These are phyloP conservation scores for Penicillium glabrum DNA, from an alignment of 2,329 filamentous ascomycete species.

Conservation along the genomic window DNA sequence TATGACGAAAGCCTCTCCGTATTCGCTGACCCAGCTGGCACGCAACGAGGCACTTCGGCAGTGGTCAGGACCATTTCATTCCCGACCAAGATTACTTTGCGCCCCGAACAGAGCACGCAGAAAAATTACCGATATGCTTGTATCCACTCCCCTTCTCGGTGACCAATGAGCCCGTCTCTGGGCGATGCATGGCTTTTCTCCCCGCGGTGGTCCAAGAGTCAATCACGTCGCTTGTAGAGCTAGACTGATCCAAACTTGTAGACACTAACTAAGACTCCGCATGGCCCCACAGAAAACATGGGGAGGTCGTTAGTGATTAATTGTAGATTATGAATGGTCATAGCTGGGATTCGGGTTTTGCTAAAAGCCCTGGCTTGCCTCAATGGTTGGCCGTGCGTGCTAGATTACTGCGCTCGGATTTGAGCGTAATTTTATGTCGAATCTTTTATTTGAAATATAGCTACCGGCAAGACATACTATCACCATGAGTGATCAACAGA, in stretches of 20 bases:
- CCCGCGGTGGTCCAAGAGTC: background rate
- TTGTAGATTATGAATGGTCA: background rate
- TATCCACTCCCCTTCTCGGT: background rate
- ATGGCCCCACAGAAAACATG: slow-evolving; percentile 10
- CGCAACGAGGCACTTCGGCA: background rate
- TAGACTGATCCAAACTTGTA: background rate
- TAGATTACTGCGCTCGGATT: background rate
- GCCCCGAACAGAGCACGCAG: background rate
- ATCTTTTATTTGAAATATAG: no score
- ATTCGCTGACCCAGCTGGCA: background rate
- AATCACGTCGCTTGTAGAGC: background rate
- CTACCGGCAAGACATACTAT: background rate
- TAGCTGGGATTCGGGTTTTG: background rate
- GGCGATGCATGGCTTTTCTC: background rate
- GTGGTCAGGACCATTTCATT: background rate
- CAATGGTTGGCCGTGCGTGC: background rate
- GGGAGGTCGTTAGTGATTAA: background rate
- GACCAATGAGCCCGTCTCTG: background rate
- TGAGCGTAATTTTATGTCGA: background rate
- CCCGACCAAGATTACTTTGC: background rate
- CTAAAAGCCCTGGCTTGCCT: background rate
- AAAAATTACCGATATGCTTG: background rate
- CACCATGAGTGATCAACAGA: slow-evolving; percentile 6
- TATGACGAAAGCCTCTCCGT: background rate
- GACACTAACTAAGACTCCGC: slow-evolving; percentile 5